Conservation (phyloP, 2,329 filamentous ascomycete genomes). For the Aspergillus udagawae region DNA sequence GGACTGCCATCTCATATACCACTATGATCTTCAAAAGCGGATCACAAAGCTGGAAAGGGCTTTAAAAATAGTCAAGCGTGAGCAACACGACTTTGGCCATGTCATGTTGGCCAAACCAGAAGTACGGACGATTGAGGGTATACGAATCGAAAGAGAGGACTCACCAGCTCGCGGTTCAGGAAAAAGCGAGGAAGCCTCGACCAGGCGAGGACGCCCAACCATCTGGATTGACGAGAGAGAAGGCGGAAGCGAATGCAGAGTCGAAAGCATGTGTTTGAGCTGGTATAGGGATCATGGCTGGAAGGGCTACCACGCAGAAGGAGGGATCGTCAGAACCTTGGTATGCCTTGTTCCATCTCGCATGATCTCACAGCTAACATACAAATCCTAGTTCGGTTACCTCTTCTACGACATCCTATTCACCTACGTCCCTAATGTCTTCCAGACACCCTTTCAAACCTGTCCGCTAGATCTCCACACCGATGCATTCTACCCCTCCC, state of each 20-base stretch:
- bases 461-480: conserved; percentile 90
- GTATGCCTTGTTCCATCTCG: conserved; percentile 20
- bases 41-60: conserved; percentile 85
- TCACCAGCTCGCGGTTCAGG: conserved; percentile 19
- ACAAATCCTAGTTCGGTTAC: conserved; percentile 59
- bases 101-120: conserved; percentile 71
- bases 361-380: background rate
- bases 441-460: conserved; percentile 92
- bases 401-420: conserved; percentile 94
- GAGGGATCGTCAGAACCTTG: conserved; percentile 85
- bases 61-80: conserved; percentile 74
- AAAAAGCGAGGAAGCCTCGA: conserved; percentile 11
- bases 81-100: conserved; percentile 91
- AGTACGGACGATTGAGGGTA: conserved; percentile 71
- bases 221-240: conserved; percentile 80
- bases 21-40: conserved; percentile 91
- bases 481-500: conserved; percentile 81
- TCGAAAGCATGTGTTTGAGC: conserved; percentile 91
- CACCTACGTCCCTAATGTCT: conserved; percentile 90
- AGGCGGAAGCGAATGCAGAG: conserved; percentile 69
- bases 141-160: conserved; percentile 66
- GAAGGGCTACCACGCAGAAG: conserved; percentile 94
- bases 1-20: conserved; percentile 85
- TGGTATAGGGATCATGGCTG: conserved; percentile 79
- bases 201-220: conserved; percentile 53